Conservation (phyloP, 305 asterid species). For the Lippia alba region DNA sequence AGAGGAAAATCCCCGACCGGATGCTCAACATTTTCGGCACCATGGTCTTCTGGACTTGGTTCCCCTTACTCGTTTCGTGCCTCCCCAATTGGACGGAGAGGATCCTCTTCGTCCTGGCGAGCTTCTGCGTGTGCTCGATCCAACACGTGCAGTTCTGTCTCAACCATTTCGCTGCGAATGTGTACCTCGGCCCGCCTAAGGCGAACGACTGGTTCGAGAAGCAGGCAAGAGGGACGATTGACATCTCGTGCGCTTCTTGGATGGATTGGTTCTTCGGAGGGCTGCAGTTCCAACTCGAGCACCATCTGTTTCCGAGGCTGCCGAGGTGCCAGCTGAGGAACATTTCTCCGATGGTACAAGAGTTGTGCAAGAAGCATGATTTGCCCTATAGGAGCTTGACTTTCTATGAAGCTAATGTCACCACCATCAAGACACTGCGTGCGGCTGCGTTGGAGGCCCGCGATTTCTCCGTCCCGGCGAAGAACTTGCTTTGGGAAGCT, state of each 20-base stretch:
- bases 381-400: conserved; percentile 62
- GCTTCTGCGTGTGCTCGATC: conserved; percentile 55
- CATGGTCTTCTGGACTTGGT: conserved; percentile 74
- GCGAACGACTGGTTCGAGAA: conserved; percentile 77
- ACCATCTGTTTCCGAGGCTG: conserved; percentile 70
- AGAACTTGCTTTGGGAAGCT: conserved; percentile 54
- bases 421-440: conserved; percentile 50
- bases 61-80: conserved; percentile 58
- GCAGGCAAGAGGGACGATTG: conserved; percentile 68
- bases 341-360: conserved; percentile 58
- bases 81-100: conserved; percentile 66
- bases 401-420: conserved; percentile 55
- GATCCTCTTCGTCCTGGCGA: conserved; percentile 51
- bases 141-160: conserved; percentile 72
- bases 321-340: conserved; percentile 68
- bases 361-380: conserved; percentile 65
- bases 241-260: conserved; percentile 55
- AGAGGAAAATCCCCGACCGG: conserved; percentile 54
- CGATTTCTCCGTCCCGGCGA: conserved; percentile 41
- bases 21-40: conserved; percentile 54
- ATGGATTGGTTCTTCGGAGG: conserved; percentile 89
- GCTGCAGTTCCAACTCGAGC: conserved; percentile 73
- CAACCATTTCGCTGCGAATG: conserved; percentile 71
- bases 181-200: conserved; percentile 64
- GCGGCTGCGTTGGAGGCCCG: conserved; percentile 59